Conservation (phyloP, 2,329 filamentous ascomycete genomes). For the Phialophora verrucosa region DNA sequence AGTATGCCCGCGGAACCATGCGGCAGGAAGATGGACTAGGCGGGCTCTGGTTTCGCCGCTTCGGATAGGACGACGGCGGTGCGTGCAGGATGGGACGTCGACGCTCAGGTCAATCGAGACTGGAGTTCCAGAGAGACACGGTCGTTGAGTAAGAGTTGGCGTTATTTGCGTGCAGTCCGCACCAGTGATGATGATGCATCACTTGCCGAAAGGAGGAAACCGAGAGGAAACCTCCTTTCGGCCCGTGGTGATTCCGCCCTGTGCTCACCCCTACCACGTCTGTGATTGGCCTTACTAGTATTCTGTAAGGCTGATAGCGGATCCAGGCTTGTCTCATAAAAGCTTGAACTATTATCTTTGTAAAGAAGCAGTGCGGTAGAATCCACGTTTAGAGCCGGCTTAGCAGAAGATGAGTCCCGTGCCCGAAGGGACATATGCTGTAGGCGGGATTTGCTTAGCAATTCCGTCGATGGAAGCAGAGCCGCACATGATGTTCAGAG, state of each 20-base stretch:
- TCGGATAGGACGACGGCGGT: not conserved
- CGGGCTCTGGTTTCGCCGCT: not conserved
- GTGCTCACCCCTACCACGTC: not conserved
- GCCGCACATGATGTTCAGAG: too few relatives aligned
- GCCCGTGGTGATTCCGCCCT: too few relatives aligned
- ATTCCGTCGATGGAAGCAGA: too few relatives aligned
- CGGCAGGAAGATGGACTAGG: constrained; percentile 10
- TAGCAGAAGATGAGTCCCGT: too few relatives aligned
- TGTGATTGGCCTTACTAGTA: too few relatives aligned
- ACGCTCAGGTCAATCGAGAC: not conserved
- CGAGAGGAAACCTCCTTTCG: not conserved
- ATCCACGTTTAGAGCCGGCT: too few relatives aligned
- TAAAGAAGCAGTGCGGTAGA: too few relatives aligned
- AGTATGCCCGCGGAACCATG: constrained; percentile 19
- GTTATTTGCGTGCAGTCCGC: not conserved
- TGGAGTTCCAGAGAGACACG: not conserved
- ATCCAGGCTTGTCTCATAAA: too few relatives aligned
- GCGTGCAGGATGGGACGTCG: not conserved
- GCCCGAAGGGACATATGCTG: too few relatives aligned
- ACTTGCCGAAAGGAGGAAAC: not conserved
- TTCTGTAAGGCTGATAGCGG: too few relatives aligned
- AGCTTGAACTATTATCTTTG: too few relatives aligned
- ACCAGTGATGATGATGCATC: not conserved
- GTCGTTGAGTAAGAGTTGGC: not conserved
- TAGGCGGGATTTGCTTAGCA: too few relatives aligned